Conservation (phyloP, 805 yeast genomes). For the Nakazawaea ishiwadae region DNA sequence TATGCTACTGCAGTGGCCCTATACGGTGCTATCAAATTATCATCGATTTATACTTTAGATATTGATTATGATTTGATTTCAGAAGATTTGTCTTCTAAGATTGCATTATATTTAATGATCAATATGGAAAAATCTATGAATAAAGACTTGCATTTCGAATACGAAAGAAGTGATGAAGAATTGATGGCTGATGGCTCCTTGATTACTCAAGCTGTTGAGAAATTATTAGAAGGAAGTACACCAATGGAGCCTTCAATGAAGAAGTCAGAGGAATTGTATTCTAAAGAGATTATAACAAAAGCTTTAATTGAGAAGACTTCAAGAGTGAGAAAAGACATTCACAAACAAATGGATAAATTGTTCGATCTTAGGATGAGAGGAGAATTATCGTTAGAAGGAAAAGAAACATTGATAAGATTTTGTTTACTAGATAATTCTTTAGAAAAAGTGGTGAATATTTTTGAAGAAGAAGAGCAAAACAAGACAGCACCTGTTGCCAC, state of each 20-base stretch:
- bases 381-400: slow-evolving; percentile 46
- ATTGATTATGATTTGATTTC: slow-evolving; percentile 48
- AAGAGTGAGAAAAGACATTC: slow-evolving; percentile 46
- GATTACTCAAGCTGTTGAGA: slow-evolving; percentile 69
- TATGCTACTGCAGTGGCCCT: slow-evolving; percentile 41
- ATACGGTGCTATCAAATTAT: slow-evolving; percentile 44
- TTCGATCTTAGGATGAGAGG: slow-evolving; percentile 43
- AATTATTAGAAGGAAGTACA: slow-evolving; percentile 41
- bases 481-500: slow-evolving; percentile 1
- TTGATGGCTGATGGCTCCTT: slow-evolving; percentile 72
- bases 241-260: slow-evolving; percentile 15
- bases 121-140: slow-evolving; percentile 46
- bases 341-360: slow-evolving; percentile 44
- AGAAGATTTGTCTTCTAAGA: slow-evolving; percentile 48
- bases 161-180: slow-evolving; percentile 40
- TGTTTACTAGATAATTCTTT: slow-evolving; percentile 51
- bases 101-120: slow-evolving; percentile 53
- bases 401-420: slow-evolving; percentile 47
- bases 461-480: slow-evolving; percentile 30
- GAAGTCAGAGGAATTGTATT: slow-evolving; percentile 31
- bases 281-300: slow-evolving; percentile 40
- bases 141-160: slow-evolving; percentile 20
- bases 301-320: slow-evolving; percentile 49
- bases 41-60: slow-evolving; percentile 47
- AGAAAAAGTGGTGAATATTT: slow-evolving; percentile 46